These are phyloP conservation scores for Colletotrichum sojae DNA, from an alignment of 2,329 filamentous ascomycete genomes.

Conservation along the genomic window DNA sequence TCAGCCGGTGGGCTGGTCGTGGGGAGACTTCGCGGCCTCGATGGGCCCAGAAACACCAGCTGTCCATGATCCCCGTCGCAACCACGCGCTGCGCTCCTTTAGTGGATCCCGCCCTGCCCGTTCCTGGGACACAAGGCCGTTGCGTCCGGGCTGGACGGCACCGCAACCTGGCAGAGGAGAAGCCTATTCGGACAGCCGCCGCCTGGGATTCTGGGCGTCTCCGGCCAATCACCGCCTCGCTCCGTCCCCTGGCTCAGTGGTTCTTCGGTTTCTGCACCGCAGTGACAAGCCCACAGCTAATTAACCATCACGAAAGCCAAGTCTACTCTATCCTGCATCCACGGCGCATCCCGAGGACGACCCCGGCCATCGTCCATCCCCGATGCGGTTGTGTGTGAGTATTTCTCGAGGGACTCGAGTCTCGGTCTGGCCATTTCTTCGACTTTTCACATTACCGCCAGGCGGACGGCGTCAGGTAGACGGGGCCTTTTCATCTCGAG, in stretches of 20 bases:
- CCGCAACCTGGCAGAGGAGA: conserved; percentile 20
- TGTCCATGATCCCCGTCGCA: conserved; percentile 25
- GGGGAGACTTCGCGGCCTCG: conserved; percentile 23
- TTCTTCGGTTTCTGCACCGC: neutral
- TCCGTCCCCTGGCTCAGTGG: neutral
- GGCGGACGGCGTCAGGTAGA: too few relatives aligned
- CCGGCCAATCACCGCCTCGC: conserved; percentile 8
- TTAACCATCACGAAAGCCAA: conserved; percentile 23
- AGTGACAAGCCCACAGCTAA: conserved; percentile 6
- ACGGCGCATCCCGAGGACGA: conserved; percentile 4
- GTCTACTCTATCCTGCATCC: conserved; percentile 1
- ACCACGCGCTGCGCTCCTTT: conserved; percentile 31
- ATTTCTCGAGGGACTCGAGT: neutral
- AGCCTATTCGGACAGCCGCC: conserved; percentile 29
- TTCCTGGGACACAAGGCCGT: conserved; percentile 34
- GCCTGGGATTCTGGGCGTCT: neutral
- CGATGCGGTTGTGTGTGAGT: too few relatives aligned
- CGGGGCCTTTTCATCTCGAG: too few relatives aligned
- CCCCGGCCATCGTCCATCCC: neutral
- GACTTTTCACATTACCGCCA: too few relatives aligned
- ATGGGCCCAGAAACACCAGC: conserved; percentile 22
- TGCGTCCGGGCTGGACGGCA: conserved; percentile 27
- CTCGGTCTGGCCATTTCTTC: neutral
- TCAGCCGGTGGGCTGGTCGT: conserved; percentile 26
- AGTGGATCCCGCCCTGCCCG: conserved; percentile 19